Percentiles rank a stretch among this genome's conserved stretches.
Evolutionary conservation across 2,329 filamentous ascomycete species (phyloP).

Genomic region (Ophiocordyceps australis): DNA sequence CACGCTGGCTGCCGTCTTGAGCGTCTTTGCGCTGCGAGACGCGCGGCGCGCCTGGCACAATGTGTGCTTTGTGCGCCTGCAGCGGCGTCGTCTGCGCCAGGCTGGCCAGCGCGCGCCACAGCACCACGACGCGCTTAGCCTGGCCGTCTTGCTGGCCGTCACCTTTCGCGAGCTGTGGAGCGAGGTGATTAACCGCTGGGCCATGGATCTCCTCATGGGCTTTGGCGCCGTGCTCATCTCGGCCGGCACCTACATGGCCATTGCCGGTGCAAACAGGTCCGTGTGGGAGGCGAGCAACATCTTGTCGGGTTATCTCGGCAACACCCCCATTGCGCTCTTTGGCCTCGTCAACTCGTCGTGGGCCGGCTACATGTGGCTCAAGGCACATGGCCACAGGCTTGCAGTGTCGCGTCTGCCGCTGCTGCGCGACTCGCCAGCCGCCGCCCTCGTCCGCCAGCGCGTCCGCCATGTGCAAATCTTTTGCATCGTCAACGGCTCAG

Average conservation of each 20-base stretch:
- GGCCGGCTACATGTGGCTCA: constrained; percentile 22
- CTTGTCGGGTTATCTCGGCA: constrained; percentile 36
- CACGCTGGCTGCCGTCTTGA: constrained; percentile 22
- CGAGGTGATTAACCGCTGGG: constrained; percentile 28
- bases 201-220: constrained; percentile 32
- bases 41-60: constrained; percentile 23
- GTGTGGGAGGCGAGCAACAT: constrained; percentile 30
- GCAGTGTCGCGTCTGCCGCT: constrained; percentile 8
- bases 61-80: constrained; percentile 21
- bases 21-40: constrained; percentile 26
- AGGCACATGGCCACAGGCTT: constrained; percentile 20
- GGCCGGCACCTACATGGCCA: constrained; percentile 32
- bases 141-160: constrained; percentile 21
- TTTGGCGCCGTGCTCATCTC: constrained; percentile 28
- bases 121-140: constrained; percentile 4
- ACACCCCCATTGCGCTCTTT: constrained; percentile 27
- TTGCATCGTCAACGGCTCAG: constrained; percentile 21
- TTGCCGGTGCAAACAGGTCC: constrained; percentile 22
- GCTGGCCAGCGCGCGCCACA: constrained; percentile 3
- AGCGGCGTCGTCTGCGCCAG: constrained; percentile 15
- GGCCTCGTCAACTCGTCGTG: constrained; percentile 28
- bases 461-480: constrained; percentile 24
- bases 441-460: constrained; percentile 14
- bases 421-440: constrained; percentile 6
- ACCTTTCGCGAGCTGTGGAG: constrained; percentile 28